phyloP scores from a whole-genome alignment of 169 alveolate genomes.

The Cryptosporidium sp. region DNA sequence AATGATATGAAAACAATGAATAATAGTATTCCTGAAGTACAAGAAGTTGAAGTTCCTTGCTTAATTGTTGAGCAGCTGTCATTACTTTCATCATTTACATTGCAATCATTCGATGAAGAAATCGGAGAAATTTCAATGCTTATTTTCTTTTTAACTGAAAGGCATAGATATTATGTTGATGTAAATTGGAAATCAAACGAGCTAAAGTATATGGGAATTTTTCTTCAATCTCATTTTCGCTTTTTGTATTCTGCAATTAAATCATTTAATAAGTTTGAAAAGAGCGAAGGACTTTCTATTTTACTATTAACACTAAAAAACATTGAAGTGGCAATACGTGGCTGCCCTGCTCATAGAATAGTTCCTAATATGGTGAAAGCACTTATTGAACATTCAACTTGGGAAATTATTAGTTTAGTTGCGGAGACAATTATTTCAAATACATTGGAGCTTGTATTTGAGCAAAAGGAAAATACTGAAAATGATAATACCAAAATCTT shows the following conservation, averaged over 20 bases:
- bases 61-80: slow-evolving; percentile 63
- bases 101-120: slow-evolving; percentile 80
- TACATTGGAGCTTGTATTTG: slow-evolving; percentile 45
- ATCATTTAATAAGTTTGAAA: slow-evolving; percentile 31
- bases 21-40: neutral
- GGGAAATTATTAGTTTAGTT: slow-evolving; percentile 25
- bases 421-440: slow-evolving; percentile 31
- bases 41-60: slow-evolving; percentile 40
- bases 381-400: slow-evolving; percentile 35
- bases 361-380: slow-evolving; percentile 58
- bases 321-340: slow-evolving; percentile 61
- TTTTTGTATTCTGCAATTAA: slow-evolving; percentile 63
- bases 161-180: slow-evolving; percentile 80
- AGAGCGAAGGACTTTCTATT: slow-evolving; percentile 39
- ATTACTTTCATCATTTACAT: slow-evolving; percentile 47
- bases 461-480: slow-evolving; percentile 7
- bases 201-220: slow-evolving; percentile 75
- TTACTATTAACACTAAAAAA: slow-evolving; percentile 56
- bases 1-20: slow-evolving; percentile 37
- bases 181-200: slow-evolving; percentile 80
- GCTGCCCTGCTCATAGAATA: slow-evolving; percentile 65
- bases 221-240: slow-evolving; percentile 68
- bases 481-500: neutral
- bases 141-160: slow-evolving; percentile 78
- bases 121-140: slow-evolving; percentile 78